Evolutionary conservation across 2,329 filamentous ascomycete genomes (phyloP), one percentile per base, ranked within the genome.

Genomic region (Karstenula rhodostoma): DNA sequence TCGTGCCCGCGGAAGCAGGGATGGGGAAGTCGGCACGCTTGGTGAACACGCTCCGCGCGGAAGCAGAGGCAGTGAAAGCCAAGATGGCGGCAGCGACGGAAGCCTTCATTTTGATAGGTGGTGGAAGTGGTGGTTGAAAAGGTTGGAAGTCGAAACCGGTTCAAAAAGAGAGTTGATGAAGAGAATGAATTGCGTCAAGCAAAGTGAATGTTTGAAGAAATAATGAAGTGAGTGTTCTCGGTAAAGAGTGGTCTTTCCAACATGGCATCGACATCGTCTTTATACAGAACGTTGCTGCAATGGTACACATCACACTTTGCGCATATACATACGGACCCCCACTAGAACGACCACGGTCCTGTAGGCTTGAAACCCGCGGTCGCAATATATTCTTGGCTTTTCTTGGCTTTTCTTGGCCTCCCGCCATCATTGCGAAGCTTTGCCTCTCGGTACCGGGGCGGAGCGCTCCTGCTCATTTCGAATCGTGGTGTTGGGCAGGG

Each of bases 21-120:
- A 77, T 58, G 19, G 73, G 67, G 56, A 77, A 62, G 29, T 64
- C 59, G 50, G 73, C 73, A 33, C 74, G 73, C 70, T 74, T 76
- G 60, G 63, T 64, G 63, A 69, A 73, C 57, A 69, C 65, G 57
- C 67, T 67, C 59, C 48, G 56, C 33, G 75, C 76, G 37, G 72
- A 64, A 55, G 72, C 67, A 50, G 70, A 62, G 55, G 69, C 67
- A 42, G 63, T 71, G 56, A 76, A 62, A 59, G 69, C 72, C 51
- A 71, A 57, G 47, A 73, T 61, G 57, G 72, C 60, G 50, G 73
- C 69, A 55, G 69, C 61, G 58, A 73, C 40, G 40, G 68, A 68
- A 71, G 69, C 74, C 71, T 77, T 70, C 74, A 77, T 77, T 60
- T 66, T 75, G 71, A 68, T 59, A 52, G 48, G 15, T n/a, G 58